Evolutionary conservation across 768 basidiomycete genomes (phyloP).

Genomic region (Macrolepiota dolichaula): DNA sequence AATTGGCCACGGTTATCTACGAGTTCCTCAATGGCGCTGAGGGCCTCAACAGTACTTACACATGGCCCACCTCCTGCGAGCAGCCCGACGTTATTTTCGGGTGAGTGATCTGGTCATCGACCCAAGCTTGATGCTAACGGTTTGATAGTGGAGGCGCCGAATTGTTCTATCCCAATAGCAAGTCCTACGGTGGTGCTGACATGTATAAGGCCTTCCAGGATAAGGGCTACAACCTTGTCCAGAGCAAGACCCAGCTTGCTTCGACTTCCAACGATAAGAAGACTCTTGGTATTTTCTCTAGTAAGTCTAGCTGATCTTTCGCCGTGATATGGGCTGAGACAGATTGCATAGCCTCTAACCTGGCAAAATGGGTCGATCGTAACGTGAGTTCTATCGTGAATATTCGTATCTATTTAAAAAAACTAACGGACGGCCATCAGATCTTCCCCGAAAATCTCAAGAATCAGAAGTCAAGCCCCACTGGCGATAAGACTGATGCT

Average conservation of each 20-base stretch:
- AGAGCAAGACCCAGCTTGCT: constrained; percentile 32
- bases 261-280: constrained; percentile 28
- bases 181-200: constrained; percentile 35
- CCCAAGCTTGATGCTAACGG: neutral
- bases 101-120: constrained; percentile 18
- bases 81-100: constrained; percentile 42
- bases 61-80: constrained; percentile 39
- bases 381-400: constrained; percentile 18
- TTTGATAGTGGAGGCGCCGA: constrained; percentile 36
- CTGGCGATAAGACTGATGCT: constrained; percentile 38
- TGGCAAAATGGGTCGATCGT: constrained; percentile 43
- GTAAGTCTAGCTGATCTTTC: constrained; percentile 4
- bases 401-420: neutral
- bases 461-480: constrained; percentile 33
- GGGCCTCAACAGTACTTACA: constrained; percentile 26
- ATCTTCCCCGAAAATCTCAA: constrained; percentile 34
- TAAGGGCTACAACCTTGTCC: constrained; percentile 38
- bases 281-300: constrained; percentile 40
- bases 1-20: constrained; percentile 28
- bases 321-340: neutral
- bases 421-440: constrained; percentile 12
- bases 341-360: constrained; percentile 10
- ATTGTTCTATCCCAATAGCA: constrained; percentile 35
- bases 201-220: constrained; percentile 37
- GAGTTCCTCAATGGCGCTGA: constrained; percentile 34